phyloP scores from a whole-genome alignment of 306 rosid genomes.

The Trifolium pratense region DNA sequence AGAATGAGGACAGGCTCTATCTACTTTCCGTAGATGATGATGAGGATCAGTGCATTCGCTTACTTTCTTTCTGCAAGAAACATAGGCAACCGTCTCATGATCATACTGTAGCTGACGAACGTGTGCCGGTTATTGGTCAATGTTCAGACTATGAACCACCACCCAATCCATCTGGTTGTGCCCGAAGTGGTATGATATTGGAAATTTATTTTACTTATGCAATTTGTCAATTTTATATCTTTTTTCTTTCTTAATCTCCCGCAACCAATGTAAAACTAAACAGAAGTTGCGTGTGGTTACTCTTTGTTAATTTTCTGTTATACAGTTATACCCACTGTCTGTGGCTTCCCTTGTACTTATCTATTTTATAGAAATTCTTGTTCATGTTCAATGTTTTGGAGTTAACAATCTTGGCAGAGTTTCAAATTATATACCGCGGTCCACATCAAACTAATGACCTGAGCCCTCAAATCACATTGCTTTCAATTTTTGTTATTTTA shows the following conservation, averaged over 20 bases:
- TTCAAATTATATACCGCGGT: constrained; percentile 2
- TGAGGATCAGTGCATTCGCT: constrained; percentile 93
- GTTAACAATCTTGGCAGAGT: neutral
- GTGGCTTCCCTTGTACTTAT: constrained; percentile 23
- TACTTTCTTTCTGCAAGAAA: constrained; percentile 95
- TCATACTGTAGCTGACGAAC: constrained; percentile 75
- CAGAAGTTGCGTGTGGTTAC: neutral
- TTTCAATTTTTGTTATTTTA: neutral
- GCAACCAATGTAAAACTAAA: constrained; percentile 5
- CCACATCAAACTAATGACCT: constrained; percentile 13
- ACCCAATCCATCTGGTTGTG: constrained; percentile 93
- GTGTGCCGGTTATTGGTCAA: constrained; percentile 59
- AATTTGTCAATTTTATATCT: constrained; percentile 8
- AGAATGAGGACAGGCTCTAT: constrained; percentile 94
- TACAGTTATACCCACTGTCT: neutral
- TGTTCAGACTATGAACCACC: constrained; percentile 89
- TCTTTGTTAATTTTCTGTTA: constrained; percentile 5
- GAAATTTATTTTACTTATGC: constrained; percentile 13
- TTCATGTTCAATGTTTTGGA: constrained; percentile 7
- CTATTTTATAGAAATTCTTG: neutral
- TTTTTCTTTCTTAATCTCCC: constrained; percentile 37
- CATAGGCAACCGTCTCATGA: constrained; percentile 94
- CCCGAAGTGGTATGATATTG: constrained; percentile 80
- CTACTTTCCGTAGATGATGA: constrained; percentile 93
- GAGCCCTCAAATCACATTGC: constrained; percentile 4